These are phyloP conservation scores for Phytophthora quininea DNA, from an alignment of 352 stramenopile genomes.

Conservation along the genomic window DNA sequence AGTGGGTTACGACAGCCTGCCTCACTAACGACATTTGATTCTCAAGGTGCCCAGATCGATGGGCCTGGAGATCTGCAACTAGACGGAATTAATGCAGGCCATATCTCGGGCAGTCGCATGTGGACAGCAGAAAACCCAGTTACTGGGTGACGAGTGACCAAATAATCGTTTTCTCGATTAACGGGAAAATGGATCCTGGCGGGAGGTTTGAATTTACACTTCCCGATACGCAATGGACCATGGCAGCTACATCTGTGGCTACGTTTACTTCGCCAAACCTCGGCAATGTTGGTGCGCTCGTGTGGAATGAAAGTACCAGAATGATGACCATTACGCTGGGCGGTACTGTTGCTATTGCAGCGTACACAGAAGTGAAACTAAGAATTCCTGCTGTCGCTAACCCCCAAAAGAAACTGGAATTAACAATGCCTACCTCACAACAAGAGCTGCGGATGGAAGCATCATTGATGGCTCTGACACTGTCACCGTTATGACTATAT, in stretches of 20 bases:
- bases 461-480: conserved; percentile 57
- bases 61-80: conserved; percentile 47
- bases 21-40: conserved; percentile 51
- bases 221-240: conserved; percentile 50
- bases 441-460: conserved; percentile 33
- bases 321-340: conserved; percentile 44
- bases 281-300: conserved; percentile 26
- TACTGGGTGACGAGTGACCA: conserved; percentile 60
- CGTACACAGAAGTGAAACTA: conserved; percentile 39
- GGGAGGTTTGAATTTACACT: conserved; percentile 52
- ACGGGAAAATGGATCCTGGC: conserved; percentile 40
- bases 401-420: conserved; percentile 60
- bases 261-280: conserved; percentile 46
- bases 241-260: conserved; percentile 26
- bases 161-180: conserved; percentile 50
- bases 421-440: conserved; percentile 48
- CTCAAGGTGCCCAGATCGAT: conserved; percentile 50
- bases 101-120: conserved; percentile 50
- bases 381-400: conserved; percentile 46
- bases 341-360: conserved; percentile 24
- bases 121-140: conserved; percentile 49
- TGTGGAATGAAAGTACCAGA: conserved; percentile 40
- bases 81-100: conserved; percentile 48
- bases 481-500: conserved; percentile 51
- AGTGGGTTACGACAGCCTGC: conserved; percentile 20